A percentile compares a stretch with the other conserved stretches of the same genome.
phyloP scores from a whole-genome alignment of 129 eudicot genomes.

The Saposhnikovia divaricata region DNA sequence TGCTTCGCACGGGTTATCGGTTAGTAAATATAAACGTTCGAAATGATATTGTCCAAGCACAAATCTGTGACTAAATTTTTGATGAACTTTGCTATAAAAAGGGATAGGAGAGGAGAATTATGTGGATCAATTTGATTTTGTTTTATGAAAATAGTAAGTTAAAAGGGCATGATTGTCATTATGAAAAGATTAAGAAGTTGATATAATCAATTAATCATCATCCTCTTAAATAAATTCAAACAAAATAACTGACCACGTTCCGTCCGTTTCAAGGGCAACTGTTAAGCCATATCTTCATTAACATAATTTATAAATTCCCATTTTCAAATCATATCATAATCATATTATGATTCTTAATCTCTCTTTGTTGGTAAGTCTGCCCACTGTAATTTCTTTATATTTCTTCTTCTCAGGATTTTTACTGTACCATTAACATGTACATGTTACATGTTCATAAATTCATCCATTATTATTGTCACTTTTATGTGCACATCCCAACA shows the following conservation, averaged over 20 bases:
- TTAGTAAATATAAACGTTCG: not conserved
- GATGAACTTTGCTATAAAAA: not conserved
- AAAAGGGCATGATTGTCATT: not conserved
- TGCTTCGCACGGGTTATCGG: too few species aligned
- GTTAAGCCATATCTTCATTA: slow-evolving; percentile 1
- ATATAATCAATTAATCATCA: not conserved
- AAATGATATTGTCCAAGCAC: not conserved
- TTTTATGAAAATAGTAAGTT: not conserved
- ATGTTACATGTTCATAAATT: not conserved
- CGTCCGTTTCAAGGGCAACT: slow-evolving; percentile 10
- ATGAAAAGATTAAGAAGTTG: not conserved
- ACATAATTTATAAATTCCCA: not conserved
- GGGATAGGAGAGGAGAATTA: not conserved
- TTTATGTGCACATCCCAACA: not conserved
- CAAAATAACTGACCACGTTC: not conserved
- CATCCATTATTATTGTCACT: not conserved
- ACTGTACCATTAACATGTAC: not conserved
- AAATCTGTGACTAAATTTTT: not conserved
- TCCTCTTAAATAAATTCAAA: not conserved
- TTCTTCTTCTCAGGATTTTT: not conserved
- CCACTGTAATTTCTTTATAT: slow-evolving; percentile 1
- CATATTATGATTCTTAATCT: not conserved
- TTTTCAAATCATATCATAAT: not conserved
- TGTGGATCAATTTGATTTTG: not conserved
- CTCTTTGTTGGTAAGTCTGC: slow-evolving; percentile 17